These are phyloP conservation scores for Punctularia strigosozonata DNA, from an alignment of 768 basidiomycete genomes.

Conservation along the genomic window DNA sequence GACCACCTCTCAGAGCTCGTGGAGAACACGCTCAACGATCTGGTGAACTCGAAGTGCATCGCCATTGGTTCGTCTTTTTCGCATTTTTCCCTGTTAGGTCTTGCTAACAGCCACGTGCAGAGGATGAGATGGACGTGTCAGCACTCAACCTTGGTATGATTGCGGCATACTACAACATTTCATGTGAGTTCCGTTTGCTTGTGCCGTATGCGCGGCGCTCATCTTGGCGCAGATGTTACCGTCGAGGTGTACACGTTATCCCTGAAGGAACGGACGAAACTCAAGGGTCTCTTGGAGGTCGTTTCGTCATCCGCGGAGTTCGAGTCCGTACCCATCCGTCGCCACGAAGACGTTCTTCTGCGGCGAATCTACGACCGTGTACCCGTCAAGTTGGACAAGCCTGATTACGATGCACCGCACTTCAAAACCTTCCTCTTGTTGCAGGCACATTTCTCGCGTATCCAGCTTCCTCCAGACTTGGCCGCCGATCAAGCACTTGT, in stretches of 20 bases:
- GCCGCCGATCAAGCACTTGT: slow-evolving; percentile 85
- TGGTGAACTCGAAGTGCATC: slow-evolving; percentile 93
- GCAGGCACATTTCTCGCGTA: slow-evolving; percentile 92
- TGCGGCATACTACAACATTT: slow-evolving; percentile 92
- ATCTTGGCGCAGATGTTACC: slow-evolving; percentile 59
- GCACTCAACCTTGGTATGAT: slow-evolving; percentile 98
- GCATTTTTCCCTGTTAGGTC: background rate
- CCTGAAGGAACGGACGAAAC: slow-evolving; percentile 90
- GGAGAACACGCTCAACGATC: slow-evolving; percentile 82
- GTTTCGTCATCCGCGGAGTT: slow-evolving; percentile 97
- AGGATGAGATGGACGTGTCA: slow-evolving; percentile 89
- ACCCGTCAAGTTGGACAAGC: slow-evolving; percentile 80
- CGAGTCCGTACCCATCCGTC: slow-evolving; percentile 87
- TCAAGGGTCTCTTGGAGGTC: slow-evolving; percentile 93
- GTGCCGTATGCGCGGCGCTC: background rate
- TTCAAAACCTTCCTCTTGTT: slow-evolving; percentile 98
- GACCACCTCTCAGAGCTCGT: slow-evolving; percentile 95
- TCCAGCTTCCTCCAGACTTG: slow-evolving; percentile 87
- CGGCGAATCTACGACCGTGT: slow-evolving; percentile 91
- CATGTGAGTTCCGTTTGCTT: slow-evolving; percentile 39
- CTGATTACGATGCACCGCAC: slow-evolving; percentile 87
- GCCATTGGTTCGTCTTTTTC: slow-evolving; percentile 47
- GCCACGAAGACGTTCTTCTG: slow-evolving; percentile 79
- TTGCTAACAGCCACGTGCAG: slow-evolving; percentile 19
- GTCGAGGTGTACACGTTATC: slow-evolving; percentile 96